Base-by-base conservation (phyloP, 2,329 filamentous ascomycete species). In the Sclerotinia sclerotiorum region DNA sequence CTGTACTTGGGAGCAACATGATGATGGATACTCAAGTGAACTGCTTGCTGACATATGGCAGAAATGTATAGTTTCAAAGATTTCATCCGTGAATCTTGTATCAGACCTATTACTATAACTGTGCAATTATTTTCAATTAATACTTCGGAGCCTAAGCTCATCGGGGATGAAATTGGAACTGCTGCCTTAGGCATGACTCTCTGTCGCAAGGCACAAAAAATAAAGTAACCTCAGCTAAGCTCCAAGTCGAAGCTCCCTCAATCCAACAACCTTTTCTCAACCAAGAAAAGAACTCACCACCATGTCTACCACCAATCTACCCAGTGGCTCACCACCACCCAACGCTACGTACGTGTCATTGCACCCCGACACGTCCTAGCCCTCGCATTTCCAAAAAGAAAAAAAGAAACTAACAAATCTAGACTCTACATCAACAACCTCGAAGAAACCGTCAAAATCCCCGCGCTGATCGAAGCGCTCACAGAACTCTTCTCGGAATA, bases 401-500 rank as follows among this genome's bases (percentile, higher is more conserved):
- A n/a, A 5, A 32, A 32, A 27, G n/a, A 49, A 48, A 57, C 51
- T 27, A 46, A 29, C 52, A n/a, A 15, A 35, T 54, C 69, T 78
- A 90, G 87, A 70, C 86, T 90, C 65, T 90, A 90, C 75, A 85
- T 88, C 68, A 91, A 90, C 76, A 97, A 97, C 79, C 88, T 99
- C 69, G 92, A 97, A 81, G 95, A 98, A 83, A 88, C 91, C 77
- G 89, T 97, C 80, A 97, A 97, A 79, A 84, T 92, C 69, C 90
- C 93, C 46, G 81, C 87, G 13, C 84, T 98, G 66, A 91, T 89
- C 72, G 86, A 90, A 73, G 86, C 91, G 0, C 84, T 99, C 21
- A 82, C 81, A 29, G 88, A 89, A 71, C 85, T 98, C 76, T 98
- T 98, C 81, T 88, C 88, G 71, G 92, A 97, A 79, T 97, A 95